Conservation (phyloP, 495 filamentous ascomycete species). For the Pyrenula aspistea region DNA sequence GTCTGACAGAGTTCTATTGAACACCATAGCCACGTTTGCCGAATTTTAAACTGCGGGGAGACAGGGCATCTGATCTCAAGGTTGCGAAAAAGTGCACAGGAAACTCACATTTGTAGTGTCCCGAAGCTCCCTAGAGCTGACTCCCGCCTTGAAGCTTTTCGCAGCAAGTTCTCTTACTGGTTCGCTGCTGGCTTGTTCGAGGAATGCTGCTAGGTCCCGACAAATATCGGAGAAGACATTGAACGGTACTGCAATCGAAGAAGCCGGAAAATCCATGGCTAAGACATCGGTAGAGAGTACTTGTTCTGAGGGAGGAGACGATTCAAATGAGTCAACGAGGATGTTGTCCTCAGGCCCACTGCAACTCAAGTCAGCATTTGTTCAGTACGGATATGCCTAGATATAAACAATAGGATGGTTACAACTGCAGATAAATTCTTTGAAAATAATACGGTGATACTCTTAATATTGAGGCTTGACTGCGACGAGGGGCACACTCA, state of each 20-base stretch:
- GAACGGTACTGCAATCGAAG: conserved; percentile 24
- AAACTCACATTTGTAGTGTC: too few species aligned
- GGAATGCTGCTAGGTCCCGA: conserved; percentile 33
- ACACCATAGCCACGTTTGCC: too few species aligned
- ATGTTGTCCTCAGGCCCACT: conserved; percentile 8
- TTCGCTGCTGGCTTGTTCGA: conserved; percentile 47
- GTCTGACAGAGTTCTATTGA: too few species aligned
- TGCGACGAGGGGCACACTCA: conserved; percentile 20
- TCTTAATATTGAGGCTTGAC: not conserved
- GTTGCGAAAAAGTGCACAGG: too few species aligned
- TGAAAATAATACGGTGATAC: too few species aligned
- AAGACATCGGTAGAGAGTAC: conserved; percentile 32
- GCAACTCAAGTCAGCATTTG: not conserved
- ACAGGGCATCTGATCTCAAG: too few species aligned
- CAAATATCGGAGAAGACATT: conserved; percentile 31
- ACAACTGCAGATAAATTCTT: too few species aligned
- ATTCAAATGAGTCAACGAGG: conserved; percentile 45
- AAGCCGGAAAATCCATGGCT: conserved; percentile 33
- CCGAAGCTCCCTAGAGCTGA: conserved; percentile 32
- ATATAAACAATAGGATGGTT: too few species aligned
- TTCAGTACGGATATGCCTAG: too few species aligned
- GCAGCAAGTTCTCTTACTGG: conserved; percentile 39
- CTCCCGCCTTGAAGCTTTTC: conserved; percentile 33
- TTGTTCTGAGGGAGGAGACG: conserved; percentile 33
- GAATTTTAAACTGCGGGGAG: too few species aligned